A percentile compares a stretch with the other conserved stretches of the same genome.
Conservation (phyloP, 2,329 filamentous ascomycete species). For the Cercospora beticola region DNA sequence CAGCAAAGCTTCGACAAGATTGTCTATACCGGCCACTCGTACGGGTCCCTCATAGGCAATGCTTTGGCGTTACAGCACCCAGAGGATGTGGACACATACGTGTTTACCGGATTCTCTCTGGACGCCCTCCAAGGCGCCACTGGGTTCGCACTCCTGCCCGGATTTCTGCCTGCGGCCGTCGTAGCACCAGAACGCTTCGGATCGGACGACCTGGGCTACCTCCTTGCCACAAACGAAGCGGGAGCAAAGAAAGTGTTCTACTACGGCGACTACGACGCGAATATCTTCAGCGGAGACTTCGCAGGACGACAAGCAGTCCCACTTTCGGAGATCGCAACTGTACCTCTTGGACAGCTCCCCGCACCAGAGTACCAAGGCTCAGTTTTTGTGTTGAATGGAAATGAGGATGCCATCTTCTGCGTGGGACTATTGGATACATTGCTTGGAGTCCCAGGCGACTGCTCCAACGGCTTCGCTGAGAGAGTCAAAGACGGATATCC, state of each 20-base stretch:
- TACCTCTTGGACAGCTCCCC: background rate
- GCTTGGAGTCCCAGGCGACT: background rate
- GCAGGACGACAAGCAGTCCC: background rate
- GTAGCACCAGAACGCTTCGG: background rate
- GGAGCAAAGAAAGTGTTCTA: background rate
- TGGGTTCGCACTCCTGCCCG: background rate
- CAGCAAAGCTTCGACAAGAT: background rate
- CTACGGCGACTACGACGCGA: background rate
- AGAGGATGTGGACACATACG: background rate
- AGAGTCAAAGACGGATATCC: background rate
- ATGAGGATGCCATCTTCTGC: background rate
- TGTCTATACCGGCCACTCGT: background rate
- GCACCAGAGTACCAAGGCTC: background rate
- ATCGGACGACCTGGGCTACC: background rate
- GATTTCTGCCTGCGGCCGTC: background rate
- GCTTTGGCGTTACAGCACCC: background rate
- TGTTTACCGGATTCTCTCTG: background rate
- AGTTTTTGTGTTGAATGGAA: background rate
- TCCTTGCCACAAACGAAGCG: background rate
- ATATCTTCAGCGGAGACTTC: background rate
- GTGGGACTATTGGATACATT: background rate
- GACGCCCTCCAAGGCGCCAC: background rate
- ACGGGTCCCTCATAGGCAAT: background rate
- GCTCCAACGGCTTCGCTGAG: background rate
- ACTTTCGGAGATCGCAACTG: background rate